These are phyloP conservation scores for Dactylonectria estremocensis DNA, from an alignment of 2,329 filamentous ascomycete genomes.

Conservation along the genomic window DNA sequence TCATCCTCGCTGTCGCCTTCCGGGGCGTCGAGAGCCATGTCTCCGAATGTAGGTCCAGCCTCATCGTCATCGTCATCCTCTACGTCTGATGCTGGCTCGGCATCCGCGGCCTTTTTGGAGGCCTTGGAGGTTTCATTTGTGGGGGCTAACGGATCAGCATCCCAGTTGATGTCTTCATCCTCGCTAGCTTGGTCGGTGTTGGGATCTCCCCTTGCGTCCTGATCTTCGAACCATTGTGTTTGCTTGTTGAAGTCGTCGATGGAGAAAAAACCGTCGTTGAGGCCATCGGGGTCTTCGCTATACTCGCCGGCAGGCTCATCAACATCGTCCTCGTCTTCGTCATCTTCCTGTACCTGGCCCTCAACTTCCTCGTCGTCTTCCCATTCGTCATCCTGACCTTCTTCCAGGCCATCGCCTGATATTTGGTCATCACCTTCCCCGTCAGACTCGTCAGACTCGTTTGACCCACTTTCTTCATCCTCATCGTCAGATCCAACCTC, in stretches of 20 bases:
- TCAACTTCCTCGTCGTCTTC: conserved; percentile 56
- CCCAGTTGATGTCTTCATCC: conserved; percentile 92
- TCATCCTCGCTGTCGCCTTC: conserved; percentile 80
- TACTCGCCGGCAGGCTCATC: conserved; percentile 64
- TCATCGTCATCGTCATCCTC: conserved; percentile 78
- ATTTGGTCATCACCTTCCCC: conserved; percentile 46
- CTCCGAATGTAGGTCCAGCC: conserved; percentile 86
- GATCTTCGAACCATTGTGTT: conserved; percentile 89
- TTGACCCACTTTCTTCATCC: conserved; percentile 47
- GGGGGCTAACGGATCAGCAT: conserved; percentile 77
- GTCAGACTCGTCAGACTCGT: conserved; percentile 45
- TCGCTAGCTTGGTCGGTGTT: conserved; percentile 83
- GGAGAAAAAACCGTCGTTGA: conserved; percentile 98
- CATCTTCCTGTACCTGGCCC: conserved; percentile 54
- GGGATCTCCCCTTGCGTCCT: conserved; percentile 83
- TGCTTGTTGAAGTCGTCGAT: conserved; percentile 98
- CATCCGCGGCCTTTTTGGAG: conserved; percentile 52
- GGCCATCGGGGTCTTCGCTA: conserved; percentile 78
- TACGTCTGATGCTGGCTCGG: conserved; percentile 48
- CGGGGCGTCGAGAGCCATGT: conserved; percentile 81
- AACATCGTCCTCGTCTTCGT: conserved; percentile 57
- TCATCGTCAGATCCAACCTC: conserved; percentile 51
- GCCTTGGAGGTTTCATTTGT: conserved; percentile 50
- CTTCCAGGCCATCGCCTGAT: conserved; percentile 41
- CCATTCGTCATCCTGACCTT: conserved; percentile 52